Conservation (phyloP, 2,329 filamentous ascomycete genomes). For the Neonectria coccinea region DNA sequence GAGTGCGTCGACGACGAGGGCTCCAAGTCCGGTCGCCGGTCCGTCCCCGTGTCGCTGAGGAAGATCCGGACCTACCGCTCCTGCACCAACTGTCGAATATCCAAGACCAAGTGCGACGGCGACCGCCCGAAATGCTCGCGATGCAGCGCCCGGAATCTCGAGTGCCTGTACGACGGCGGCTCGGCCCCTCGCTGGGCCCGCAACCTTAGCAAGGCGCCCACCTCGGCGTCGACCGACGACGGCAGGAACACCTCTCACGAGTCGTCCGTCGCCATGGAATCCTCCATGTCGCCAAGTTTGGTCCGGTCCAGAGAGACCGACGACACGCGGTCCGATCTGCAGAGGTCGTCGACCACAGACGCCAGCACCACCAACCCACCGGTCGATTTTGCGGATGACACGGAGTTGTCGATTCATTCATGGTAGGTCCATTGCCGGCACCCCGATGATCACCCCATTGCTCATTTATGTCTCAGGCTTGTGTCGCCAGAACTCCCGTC, state of each 20-base stretch:
- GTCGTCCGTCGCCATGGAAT: conserved; percentile 34
- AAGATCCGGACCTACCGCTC: conserved; percentile 57
- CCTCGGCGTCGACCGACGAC: conserved; percentile 41
- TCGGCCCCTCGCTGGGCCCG: conserved; percentile 53
- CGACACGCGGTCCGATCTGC: conserved; percentile 27
- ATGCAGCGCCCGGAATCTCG: conserved; percentile 49
- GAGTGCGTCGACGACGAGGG: conserved; percentile 55
- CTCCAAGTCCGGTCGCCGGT: conserved; percentile 39
- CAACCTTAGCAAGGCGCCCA: conserved; percentile 46
- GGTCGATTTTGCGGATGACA: conserved; percentile 44
- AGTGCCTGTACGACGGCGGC: conserved; percentile 55
- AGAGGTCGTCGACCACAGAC: conserved; percentile 38
- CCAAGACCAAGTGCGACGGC: conserved; percentile 58
- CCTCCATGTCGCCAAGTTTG: conserved; percentile 41
- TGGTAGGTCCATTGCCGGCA: conserved; percentile 29
- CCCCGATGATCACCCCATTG: background rate
- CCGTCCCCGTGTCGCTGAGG: conserved; percentile 48
- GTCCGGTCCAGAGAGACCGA: conserved; percentile 44
- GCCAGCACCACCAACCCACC: conserved; percentile 37
- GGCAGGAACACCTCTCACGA: conserved; percentile 36
- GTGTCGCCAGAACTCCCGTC: conserved; percentile 50
- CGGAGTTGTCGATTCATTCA: conserved; percentile 44
- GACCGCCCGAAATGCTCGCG: conserved; percentile 54
- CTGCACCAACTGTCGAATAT: conserved; percentile 54
- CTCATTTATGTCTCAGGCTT: conserved; percentile 45